These are phyloP conservation scores for Lactarius akahatsu DNA, from an alignment of 768 basidiomycete species.

Conservation along the genomic window DNA sequence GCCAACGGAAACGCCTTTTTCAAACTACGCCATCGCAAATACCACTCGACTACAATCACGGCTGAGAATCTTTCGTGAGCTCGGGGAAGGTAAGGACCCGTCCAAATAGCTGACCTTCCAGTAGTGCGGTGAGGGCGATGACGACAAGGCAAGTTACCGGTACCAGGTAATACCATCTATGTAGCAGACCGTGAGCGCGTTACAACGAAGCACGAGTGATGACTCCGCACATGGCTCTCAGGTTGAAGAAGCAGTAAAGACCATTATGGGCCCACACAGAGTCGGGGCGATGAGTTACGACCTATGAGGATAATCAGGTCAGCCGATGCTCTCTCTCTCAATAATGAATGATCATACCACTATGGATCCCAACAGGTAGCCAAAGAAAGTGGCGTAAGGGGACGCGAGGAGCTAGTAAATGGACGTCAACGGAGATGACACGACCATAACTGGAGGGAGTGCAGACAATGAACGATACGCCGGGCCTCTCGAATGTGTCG, in stretches of 20 bases:
- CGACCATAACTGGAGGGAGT: not conserved
- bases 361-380: conserved; percentile 41
- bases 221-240: conserved; percentile 39
- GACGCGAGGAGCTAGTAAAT: conserved; percentile 37
- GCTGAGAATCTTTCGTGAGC: conserved; percentile 35
- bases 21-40: conserved; percentile 40
- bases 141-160: conserved; percentile 48
- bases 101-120: conserved; percentile 43
- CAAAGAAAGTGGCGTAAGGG: conserved; percentile 45
- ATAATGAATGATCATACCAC: conserved; percentile 7
- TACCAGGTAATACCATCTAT: conserved; percentile 31
- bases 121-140: conserved; percentile 40
- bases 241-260: conserved; percentile 49
- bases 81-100: conserved; percentile 7
- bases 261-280: conserved; percentile 41
- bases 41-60: conserved; percentile 45
- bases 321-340: not conserved
- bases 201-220: not conserved
- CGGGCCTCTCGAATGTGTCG: conserved; percentile 33
- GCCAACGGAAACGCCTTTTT: conserved; percentile 45
- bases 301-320: conserved; percentile 3
- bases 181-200: conserved; percentile 19
- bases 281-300: conserved; percentile 31
- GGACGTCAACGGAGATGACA: conserved; percentile 17
- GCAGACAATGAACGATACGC: conserved; percentile 32